Conservation (phyloP, 2,329 filamentous ascomycete genomes). For the Monilinia vaccinii-corymbosi region DNA sequence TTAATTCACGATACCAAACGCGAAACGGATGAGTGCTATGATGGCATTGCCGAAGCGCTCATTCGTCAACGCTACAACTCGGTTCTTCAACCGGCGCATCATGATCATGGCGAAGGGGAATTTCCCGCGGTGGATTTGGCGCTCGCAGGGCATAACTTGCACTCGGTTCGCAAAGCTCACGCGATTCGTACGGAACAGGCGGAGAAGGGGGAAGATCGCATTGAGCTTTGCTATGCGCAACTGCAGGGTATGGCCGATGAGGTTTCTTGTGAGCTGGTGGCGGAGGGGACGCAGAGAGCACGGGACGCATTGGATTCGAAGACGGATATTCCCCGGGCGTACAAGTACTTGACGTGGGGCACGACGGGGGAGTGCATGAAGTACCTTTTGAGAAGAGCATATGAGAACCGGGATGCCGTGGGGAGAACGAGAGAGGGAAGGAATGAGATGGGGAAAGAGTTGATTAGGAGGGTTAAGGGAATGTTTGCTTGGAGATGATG, state of each 20-base stretch:
- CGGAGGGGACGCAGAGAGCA: constrained; percentile 21
- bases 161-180: constrained; percentile 53
- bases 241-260: constrained; percentile 96
- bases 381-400: constrained; percentile 55
- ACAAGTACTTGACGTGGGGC: constrained; percentile 64
- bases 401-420: constrained; percentile 68
- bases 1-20: constrained; percentile 65
- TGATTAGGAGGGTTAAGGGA: constrained; percentile 45
- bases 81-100: constrained; percentile 38
- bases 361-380: constrained; percentile 73
- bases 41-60: constrained; percentile 59
- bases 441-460: constrained; percentile 53
- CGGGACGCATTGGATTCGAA: constrained; percentile 20
- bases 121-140: constrained; percentile 57
- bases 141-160: constrained; percentile 74
- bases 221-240: constrained; percentile 59
- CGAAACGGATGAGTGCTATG: constrained; percentile 63
- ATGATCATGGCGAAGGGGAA: constrained; percentile 31
- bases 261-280: constrained; percentile 56
- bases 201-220: constrained; percentile 31
- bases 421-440: constrained; percentile 52
- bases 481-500: constrained; percentile 28
- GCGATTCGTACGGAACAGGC: constrained; percentile 38
- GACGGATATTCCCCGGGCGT: constrained; percentile 45
- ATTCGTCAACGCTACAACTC: constrained; percentile 54